Percentiles rank a stretch among this genome's conserved stretches.
phyloP scores from a whole-genome alignment of 2,329 filamentous ascomycete species.

The Apiospora marii region DNA sequence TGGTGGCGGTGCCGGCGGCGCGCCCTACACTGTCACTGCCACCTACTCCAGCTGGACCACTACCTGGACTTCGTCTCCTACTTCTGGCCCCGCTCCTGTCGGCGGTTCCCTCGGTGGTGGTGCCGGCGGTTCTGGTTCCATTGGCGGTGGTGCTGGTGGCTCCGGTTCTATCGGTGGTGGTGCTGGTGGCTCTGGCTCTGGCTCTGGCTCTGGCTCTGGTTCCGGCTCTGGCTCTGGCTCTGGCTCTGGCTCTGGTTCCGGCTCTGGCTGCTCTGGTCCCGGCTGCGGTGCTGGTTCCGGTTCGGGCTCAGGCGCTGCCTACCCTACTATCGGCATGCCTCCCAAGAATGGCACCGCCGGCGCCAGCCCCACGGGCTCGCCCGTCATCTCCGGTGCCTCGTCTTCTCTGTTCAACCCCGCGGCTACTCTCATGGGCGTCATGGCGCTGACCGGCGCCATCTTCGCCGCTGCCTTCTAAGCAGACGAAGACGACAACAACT shows the following conservation, averaged over 20 bases:
- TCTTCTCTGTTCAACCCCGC: constrained; percentile 3
- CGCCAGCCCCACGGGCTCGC: background rate
- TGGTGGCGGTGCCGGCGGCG: constrained; percentile 4
- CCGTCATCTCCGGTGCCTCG: constrained; percentile 3
- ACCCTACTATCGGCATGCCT: constrained; percentile 3
- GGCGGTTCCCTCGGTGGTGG: background rate
- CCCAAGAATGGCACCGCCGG: background rate
- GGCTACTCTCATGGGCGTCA: constrained; percentile 6
- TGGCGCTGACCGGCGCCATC: constrained; percentile 21
- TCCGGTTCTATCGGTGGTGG: background rate
- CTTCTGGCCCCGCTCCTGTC: background rate
- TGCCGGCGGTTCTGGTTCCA: background rate
- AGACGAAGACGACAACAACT: background rate
- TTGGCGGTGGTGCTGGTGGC: background rate
- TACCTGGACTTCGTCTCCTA: constrained; percentile 5
- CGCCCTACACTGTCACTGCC: background rate
- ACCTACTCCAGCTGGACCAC: constrained; percentile 18
- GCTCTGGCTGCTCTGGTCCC: constrained; percentile 2
- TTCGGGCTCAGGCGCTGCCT: constrained; percentile 3
- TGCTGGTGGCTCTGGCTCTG: background rate
- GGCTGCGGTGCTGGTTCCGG: background rate
- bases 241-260: constrained; percentile 6
- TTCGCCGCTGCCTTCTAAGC: constrained; percentile 22
- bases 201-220: constrained; percentile 8
- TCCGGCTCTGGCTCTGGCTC: background rate